These are phyloP conservation scores for Mycena belliarum DNA, from an alignment of 768 basidiomycete species.

Conservation along the genomic window DNA sequence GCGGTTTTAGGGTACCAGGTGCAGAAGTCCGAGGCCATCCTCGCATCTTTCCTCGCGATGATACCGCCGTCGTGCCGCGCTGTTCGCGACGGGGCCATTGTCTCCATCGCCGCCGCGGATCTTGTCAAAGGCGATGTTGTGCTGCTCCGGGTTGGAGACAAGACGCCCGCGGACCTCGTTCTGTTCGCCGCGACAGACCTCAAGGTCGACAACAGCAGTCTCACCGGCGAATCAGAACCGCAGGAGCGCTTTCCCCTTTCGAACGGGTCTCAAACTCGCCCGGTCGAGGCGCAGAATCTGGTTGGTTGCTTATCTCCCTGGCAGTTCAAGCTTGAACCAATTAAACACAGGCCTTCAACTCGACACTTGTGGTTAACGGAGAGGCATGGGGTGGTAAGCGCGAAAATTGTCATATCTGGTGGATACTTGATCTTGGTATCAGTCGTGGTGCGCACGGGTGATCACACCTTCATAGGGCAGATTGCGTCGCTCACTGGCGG, in stretches of 20 bases:
- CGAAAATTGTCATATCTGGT: too few species aligned
- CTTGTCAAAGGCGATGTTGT: conserved; percentile 71
- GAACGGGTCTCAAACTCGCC: conserved; percentile 46
- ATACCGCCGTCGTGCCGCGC: conserved; percentile 70
- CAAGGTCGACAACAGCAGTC: conserved; percentile 71
- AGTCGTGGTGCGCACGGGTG: conserved; percentile 70
- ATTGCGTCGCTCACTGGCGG: conserved; percentile 67
- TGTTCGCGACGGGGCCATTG: conserved; percentile 56
- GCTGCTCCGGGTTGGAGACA: conserved; percentile 63
- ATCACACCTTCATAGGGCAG: conserved; percentile 69
- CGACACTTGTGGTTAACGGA: conserved; percentile 69
- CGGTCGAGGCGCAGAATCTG: conserved; percentile 67
- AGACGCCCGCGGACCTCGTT: conserved; percentile 69
- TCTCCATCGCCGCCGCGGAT: conserved; percentile 57
- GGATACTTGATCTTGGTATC: background rate
- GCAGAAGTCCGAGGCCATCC: conserved; percentile 73
- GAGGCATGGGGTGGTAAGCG: conserved; percentile 66
- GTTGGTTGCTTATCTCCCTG: conserved; percentile 30
- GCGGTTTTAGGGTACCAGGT: conserved; percentile 48
- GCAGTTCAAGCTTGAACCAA: background rate
- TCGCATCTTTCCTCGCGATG: conserved; percentile 73
- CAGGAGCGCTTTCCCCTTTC: conserved; percentile 55
- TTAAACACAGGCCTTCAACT: conserved; percentile 59
- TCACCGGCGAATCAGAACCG: conserved; percentile 72
- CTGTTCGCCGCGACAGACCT: conserved; percentile 61